A percentile compares a stretch with the other conserved stretches of the same genome.
phyloP scores from a whole-genome alignment of 345 rosid species.

The Eucalyptus coolabah region DNA sequence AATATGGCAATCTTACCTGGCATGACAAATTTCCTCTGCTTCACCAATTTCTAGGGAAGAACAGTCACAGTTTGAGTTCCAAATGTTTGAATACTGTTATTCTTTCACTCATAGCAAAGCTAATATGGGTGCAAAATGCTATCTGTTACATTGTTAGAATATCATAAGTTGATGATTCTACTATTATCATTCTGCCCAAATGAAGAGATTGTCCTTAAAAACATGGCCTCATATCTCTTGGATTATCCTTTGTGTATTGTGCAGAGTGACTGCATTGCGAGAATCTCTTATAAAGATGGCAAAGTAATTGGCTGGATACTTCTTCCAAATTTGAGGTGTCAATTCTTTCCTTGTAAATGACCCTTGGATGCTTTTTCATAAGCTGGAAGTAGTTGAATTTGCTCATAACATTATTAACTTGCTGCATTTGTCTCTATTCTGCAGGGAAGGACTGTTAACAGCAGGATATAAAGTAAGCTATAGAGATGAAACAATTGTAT shows the following conservation, averaged over 20 bases:
- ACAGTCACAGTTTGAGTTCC: background rate
- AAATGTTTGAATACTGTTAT: background rate
- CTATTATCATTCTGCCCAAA: background rate
- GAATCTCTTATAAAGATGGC: conserved; percentile 69
- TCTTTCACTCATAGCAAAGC: background rate
- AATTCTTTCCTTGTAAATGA: background rate
- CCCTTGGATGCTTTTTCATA: background rate
- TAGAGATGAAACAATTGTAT: background rate
- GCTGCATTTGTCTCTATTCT: background rate
- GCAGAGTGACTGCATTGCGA: conserved; percentile 90
- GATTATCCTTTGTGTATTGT: background rate
- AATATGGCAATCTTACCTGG: background rate
- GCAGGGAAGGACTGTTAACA: conserved; percentile 46
- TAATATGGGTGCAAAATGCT: background rate
- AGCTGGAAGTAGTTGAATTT: background rate
- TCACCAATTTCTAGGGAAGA: background rate
- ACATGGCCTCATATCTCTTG: background rate
- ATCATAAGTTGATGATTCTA: background rate
- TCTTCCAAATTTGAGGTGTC: conserved; percentile 64
- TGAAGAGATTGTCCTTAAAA: background rate
- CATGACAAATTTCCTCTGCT: background rate
- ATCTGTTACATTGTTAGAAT: background rate
- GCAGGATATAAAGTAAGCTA: conserved; percentile 56
- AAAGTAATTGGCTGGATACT: conserved; percentile 73
- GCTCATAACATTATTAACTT: background rate